These are phyloP conservation scores for Rhodotorula kratochvilovae DNA, from an alignment of 768 basidiomycete genomes.

Conservation along the genomic window DNA sequence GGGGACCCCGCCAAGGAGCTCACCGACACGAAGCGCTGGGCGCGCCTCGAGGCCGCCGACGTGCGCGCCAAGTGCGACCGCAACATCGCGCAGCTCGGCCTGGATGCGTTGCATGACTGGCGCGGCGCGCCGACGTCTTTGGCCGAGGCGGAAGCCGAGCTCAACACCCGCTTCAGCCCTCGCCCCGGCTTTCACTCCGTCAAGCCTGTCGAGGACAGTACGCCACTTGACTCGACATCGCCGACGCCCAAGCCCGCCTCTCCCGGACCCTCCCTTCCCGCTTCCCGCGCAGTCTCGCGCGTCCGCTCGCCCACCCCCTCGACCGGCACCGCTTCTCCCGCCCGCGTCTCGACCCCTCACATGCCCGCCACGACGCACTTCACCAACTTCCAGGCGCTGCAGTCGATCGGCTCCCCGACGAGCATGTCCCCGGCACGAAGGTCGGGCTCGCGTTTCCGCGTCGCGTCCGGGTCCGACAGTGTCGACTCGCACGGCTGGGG, in stretches of 20 bases:
- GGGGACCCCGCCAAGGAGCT: conserved; percentile 64
- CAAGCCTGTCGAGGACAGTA: neutral
- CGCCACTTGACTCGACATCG: conserved; percentile 5
- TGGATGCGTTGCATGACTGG: conserved; percentile 54
- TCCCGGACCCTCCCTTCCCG: neutral
- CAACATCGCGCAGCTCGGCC: conserved; percentile 61
- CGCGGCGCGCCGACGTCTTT: conserved; percentile 34
- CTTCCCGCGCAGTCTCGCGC: conserved; percentile 13
- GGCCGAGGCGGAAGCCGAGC: neutral
- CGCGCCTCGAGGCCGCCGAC: conserved; percentile 55
- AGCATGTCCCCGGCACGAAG: conserved; percentile 10
- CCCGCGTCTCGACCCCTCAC: conserved; percentile 16
- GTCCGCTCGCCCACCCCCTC: conserved; percentile 3
- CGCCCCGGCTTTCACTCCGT: conserved; percentile 19
- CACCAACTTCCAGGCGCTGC: conserved; percentile 35
- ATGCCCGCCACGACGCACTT: conserved; percentile 36
- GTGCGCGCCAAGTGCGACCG: conserved; percentile 65
- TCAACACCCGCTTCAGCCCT: too few relatives aligned
- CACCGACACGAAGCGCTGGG: conserved; percentile 63
- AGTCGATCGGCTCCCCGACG: neutral
- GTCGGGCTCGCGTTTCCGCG: conserved; percentile 15
- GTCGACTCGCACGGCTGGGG: neutral
- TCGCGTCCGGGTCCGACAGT: neutral
- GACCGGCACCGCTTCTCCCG: conserved; percentile 7
- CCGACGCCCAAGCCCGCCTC: conserved; percentile 11